Base-by-base conservation (phyloP, 1,284 basidiomycete genomes). In the Xerocomus amazonicus region DNA sequence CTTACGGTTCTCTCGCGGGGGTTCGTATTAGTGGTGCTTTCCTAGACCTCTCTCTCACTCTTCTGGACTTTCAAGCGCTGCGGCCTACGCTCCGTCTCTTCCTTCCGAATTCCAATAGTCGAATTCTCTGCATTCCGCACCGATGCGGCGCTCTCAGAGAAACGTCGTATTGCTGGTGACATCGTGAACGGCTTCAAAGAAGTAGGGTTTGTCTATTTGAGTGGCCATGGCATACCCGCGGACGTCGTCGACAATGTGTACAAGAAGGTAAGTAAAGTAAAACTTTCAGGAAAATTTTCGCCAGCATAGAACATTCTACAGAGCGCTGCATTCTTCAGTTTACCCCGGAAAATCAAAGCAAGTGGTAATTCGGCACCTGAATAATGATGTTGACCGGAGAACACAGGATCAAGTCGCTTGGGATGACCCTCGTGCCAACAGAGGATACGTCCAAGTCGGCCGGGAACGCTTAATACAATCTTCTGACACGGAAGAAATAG, bases 381-480 rank as follows among this genome's bases (percentile, higher is more conserved):
- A 34, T 26, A n/a, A 9, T 28, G 9, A 9, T 27, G 50, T 55
- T 42, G 36, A 52, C 32, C 31, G 19, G n/a, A 6, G 17, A 33
- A 26, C 43, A 16, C 55, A 85, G 82, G 70, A 72, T 39, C 73
- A 74, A 55, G 74, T 89, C 7, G 80, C 82, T 48, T 90, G 88
- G 87, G 81, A 86, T 53, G 86, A 90, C 62, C 89, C 90, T 47
- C 82, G 87, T 36, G 79, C 87, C 5, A 92, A 93, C 61, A 78
- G 91, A 45, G 90, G 90, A 32, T 92, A 91, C 63, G 87, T 93
- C 33, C 71, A 76, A 55, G 72, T 87, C 41, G 90, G 91, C 13
- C 79, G 90, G 17, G 91, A 93, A 63, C 83, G 85, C 29, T 86
- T 90, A 28, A 89, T 87, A 0, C 86, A 89, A 56, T 83, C 83